Evolutionary conservation across 345 rosid genomes (phyloP).

Genomic region (Schrenkiella parvula): DNA sequence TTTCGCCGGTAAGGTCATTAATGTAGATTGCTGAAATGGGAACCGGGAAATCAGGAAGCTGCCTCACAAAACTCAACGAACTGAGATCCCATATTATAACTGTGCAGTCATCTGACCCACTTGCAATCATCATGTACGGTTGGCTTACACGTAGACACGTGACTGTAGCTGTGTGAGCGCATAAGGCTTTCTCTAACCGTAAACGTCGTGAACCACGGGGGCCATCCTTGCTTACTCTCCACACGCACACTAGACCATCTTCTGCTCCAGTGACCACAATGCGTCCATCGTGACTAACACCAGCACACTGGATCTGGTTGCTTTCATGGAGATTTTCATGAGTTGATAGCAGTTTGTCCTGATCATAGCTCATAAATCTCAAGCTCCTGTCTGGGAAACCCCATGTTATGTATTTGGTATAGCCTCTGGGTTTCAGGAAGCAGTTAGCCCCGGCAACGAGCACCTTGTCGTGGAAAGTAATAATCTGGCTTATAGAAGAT

Average conservation of each 20-base stretch:
- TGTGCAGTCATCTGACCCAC: conserved; percentile 96
- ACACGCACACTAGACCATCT: conserved; percentile 80
- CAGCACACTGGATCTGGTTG: conserved; percentile 81
- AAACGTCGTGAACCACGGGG: conserved; percentile 57
- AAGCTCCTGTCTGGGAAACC: conserved; percentile 96
- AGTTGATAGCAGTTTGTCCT: conserved; percentile 84
- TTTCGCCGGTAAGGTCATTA: conserved; percentile 91
- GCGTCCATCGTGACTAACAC: conserved; percentile 91
- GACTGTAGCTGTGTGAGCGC: conserved; percentile 76
- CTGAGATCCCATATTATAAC: conserved; percentile 97
- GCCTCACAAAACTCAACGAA: conserved; percentile 75
- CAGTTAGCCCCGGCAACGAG: conserved; percentile 68
- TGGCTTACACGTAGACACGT: conserved; percentile 94
- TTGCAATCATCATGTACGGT: conserved; percentile 90
- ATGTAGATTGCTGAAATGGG: conserved; percentile 88
- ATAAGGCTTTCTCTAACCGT: conserved; percentile 72
- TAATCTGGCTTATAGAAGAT: conserved; percentile 73
- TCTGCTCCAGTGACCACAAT: conserved; percentile 91
- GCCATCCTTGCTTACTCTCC: conserved; percentile 75
- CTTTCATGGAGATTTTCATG: conserved; percentile 98
- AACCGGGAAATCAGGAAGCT: conserved; percentile 82
- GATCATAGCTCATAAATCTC: conserved; percentile 96
- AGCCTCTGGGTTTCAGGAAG: conserved; percentile 86
- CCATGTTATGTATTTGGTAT: conserved; percentile 86
- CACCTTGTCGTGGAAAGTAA: conserved; percentile 74